phyloP scores from a whole-genome alignment of 2,329 filamentous ascomycete genomes.

The Basipetospora chlamydospora region DNA sequence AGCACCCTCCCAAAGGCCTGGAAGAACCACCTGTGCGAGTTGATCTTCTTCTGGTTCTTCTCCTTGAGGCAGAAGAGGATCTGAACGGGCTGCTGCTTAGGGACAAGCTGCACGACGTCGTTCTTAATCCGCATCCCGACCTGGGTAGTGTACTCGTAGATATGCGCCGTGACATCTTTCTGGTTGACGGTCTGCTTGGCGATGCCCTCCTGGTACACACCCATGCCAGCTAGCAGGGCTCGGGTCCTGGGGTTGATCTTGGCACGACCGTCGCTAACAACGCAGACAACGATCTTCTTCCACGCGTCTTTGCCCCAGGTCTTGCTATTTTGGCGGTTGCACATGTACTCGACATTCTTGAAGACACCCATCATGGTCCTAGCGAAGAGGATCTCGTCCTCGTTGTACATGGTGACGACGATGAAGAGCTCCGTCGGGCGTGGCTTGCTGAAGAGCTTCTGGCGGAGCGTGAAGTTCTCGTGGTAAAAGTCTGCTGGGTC shows the following conservation, averaged over 20 bases:
- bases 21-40: conserved; percentile 98
- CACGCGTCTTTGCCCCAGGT: conserved; percentile 97
- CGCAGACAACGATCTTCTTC: conserved; percentile 99
- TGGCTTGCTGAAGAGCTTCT: conserved; percentile 82
- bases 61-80: conserved; percentile 97
- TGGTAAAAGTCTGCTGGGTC: conserved; percentile 80
- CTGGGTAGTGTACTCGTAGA: conserved; percentile 90
- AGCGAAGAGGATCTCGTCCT: conserved; percentile 91
- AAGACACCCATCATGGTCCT: conserved; percentile 93
- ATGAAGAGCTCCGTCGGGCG: conserved; percentile 92
- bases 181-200: conserved; percentile 95
- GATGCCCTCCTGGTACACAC: conserved; percentile 96
- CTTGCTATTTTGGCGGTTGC: conserved; percentile 79
- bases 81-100: conserved; percentile 81
- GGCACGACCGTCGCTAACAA: conserved; percentile 90
- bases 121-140: conserved; percentile 83
- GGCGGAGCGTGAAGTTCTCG: conserved; percentile 79
- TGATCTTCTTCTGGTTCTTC: conserved; percentile 99
- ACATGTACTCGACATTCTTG: conserved; percentile 99
- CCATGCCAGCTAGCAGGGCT: conserved; percentile 80
- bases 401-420: conserved; percentile 97
- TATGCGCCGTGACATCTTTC: conserved; percentile 92
- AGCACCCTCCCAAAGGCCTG: conserved; percentile 85
- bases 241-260: conserved; percentile 92
- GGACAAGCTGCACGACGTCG: conserved; percentile 69